A percentile compares a stretch with the other conserved stretches of the same genome.
Conservation (phyloP, 257 asterid genomes). For the Salvia miltiorrhiza region DNA sequence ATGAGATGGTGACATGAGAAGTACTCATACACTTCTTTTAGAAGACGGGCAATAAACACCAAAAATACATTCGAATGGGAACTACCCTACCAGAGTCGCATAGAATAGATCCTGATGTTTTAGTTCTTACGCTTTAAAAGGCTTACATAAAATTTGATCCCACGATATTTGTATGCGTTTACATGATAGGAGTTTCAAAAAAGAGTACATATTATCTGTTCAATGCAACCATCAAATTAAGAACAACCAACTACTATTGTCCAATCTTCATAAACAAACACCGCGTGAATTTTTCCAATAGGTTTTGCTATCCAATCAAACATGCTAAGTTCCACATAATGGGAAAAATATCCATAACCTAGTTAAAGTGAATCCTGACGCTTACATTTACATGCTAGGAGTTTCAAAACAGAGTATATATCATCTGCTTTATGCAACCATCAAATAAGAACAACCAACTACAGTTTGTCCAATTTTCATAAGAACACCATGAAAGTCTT, state of each 20-base stretch:
- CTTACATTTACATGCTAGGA: constrained; percentile 1
- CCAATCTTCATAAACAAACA: too few relatives aligned
- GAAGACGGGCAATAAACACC: constrained; percentile 14
- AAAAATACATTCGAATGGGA: constrained; percentile 1
- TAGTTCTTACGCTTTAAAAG: background rate
- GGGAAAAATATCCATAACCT: too few relatives aligned
- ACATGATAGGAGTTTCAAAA: too few relatives aligned
- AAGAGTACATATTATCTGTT: too few relatives aligned
- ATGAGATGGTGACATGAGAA: background rate
- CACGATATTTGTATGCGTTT: background rate
- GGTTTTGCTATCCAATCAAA: too few relatives aligned
- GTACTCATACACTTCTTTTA: background rate
- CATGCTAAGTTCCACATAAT: too few relatives aligned
- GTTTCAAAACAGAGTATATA: background rate
- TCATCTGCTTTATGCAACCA: constrained; percentile 13
- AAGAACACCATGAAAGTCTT: background rate
- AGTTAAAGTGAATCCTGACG: too few relatives aligned
- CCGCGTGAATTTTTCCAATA: too few relatives aligned
- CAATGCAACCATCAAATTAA: too few relatives aligned
- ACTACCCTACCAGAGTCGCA: background rate
- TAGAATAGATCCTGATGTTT: constrained; percentile 1
- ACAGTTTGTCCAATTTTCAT: background rate
- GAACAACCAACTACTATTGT: too few relatives aligned
- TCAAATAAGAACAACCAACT: constrained; percentile 12
- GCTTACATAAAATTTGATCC: background rate